Conservation (phyloP, 2,329 filamentous ascomycete genomes). For the Gnomoniopsis sp. region DNA sequence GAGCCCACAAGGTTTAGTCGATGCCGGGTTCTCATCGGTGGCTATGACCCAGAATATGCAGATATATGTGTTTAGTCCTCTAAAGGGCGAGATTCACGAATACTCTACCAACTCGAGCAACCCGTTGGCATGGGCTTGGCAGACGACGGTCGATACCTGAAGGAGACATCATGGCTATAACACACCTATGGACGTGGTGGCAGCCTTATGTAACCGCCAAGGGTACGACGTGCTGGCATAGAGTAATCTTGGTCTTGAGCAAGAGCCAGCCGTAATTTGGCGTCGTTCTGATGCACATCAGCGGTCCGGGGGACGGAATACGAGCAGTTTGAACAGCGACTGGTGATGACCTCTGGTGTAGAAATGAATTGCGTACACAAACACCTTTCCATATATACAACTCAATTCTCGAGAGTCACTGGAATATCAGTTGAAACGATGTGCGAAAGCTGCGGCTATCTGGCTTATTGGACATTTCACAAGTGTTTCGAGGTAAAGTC, state of each 20-base stretch:
- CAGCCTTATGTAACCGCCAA: background rate
- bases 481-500: no score
- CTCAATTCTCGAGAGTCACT: no score
- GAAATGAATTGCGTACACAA: no score
- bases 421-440: no score
- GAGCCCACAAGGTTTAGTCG: background rate
- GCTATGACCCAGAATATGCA: slow-evolving; percentile 15
- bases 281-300: no score
- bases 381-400: no score
- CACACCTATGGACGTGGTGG: background rate
- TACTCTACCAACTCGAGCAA: slow-evolving; percentile 11
- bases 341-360: no score
- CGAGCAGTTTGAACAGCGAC: no score
- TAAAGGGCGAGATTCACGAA: slow-evolving; percentile 14
- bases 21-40: slow-evolving; percentile 6
- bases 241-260: background rate
- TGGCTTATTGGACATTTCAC: no score
- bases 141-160: background rate
- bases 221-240: background rate
- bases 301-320: no score
- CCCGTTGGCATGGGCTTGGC: slow-evolving; percentile 12
- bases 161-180: background rate
- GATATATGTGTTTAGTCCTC: slow-evolving; percentile 7
- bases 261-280: background rate
- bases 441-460: no score